phyloP scores from a whole-genome alignment of 2,329 filamentous ascomycete species.

The Calonectria pseudoturangicola region DNA sequence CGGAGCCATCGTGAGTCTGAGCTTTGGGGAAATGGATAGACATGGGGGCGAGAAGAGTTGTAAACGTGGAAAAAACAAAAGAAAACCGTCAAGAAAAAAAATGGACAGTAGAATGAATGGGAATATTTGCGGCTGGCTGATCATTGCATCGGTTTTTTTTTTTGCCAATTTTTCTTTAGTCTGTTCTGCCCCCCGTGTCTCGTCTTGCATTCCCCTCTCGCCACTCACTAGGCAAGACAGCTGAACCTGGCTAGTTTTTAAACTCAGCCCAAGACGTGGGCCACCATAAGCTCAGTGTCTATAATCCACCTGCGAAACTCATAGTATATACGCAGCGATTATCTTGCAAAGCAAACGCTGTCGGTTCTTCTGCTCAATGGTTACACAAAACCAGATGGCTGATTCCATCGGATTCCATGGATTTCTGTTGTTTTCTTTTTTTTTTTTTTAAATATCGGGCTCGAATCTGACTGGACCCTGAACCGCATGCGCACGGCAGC shows the following conservation, averaged over 20 bases:
- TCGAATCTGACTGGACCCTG: constrained; percentile 1
- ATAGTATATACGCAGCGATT: not conserved
- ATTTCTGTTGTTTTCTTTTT: not conserved
- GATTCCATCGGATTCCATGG: not conserved
- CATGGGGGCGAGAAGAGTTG: too few relatives aligned
- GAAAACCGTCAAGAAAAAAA: not conserved
- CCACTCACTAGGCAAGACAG: not conserved
- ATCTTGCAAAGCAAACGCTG: not conserved
- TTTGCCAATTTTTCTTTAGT: not conserved
- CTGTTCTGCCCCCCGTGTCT: not conserved
- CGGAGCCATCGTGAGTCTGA: not conserved
- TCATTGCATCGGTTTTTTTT: not conserved
- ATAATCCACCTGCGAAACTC: too few relatives aligned
- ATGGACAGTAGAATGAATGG: not conserved
- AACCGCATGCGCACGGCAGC: not conserved
- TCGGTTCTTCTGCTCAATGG: not conserved
- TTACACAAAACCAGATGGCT: not conserved
- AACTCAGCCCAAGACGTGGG: not conserved
- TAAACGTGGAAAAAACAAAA: not conserved
- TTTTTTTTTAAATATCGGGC: not conserved
- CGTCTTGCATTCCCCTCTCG: not conserved
- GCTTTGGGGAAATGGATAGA: not conserved
- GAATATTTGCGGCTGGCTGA: too few relatives aligned
- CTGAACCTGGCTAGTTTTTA: not conserved
- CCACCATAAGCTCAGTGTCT: too few relatives aligned